Evolutionary conservation across 768 basidiomycete genomes (phyloP).

Genomic region (Leucosporidium scottii): DNA sequence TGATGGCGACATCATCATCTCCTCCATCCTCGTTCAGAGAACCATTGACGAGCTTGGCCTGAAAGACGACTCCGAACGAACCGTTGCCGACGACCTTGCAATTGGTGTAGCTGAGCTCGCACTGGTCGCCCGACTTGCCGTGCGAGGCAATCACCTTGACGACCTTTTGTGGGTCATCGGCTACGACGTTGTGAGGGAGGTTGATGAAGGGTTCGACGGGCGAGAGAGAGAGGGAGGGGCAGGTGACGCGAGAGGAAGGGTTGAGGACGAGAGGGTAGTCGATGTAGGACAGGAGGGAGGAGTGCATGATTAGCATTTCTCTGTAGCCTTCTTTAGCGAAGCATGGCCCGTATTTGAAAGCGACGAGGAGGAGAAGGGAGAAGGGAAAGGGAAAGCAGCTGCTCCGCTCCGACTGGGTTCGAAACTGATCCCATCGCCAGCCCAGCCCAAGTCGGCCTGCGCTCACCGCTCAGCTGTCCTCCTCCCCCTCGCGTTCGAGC

Average conservation of each 20-base stretch:
- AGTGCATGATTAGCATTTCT: conserved; percentile 4
- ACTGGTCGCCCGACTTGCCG: conserved; percentile 83
- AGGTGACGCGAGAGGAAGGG: conserved; percentile 5
- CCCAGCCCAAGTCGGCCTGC: no score
- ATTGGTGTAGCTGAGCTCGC: conserved; percentile 75
- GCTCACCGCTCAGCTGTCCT: no score
- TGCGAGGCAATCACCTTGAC: conserved; percentile 92
- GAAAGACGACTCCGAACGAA: conserved; percentile 97
- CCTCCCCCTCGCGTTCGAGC: no score
- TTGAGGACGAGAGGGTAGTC: conserved; percentile 29
- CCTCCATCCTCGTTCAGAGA: conserved; percentile 45
- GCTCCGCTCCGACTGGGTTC: no score
- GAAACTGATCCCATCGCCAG: no score
- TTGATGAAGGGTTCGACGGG: not conserved
- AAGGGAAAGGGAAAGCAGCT: no score
- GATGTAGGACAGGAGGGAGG: conserved; percentile 12
- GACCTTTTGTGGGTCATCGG: conserved; percentile 91
- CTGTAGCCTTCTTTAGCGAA: no score
- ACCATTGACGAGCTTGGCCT: conserved; percentile 72
- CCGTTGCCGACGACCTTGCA: conserved; percentile 99
- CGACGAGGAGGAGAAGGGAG: no score
- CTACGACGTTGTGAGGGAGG: conserved; percentile 19
- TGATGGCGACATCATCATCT: conserved; percentile 89
- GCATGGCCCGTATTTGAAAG: no score
- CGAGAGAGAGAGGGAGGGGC: not conserved